Evolutionary conservation across 805 yeast genomes (phyloP).

Genomic region (Schwanniomyces polymorphus): DNA sequence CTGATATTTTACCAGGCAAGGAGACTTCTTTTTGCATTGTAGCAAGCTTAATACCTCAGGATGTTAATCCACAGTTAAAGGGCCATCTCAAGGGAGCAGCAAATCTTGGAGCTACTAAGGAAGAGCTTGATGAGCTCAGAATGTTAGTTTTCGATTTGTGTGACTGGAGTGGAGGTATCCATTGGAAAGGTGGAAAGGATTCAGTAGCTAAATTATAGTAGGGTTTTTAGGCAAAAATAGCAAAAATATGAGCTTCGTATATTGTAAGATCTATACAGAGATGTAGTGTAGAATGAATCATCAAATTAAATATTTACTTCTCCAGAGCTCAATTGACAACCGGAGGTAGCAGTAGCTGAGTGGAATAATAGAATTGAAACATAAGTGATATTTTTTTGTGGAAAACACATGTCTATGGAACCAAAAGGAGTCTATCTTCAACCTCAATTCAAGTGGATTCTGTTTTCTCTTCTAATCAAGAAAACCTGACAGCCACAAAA

Average conservation of each 20-base stretch:
- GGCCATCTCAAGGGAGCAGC: constrained; percentile 89
- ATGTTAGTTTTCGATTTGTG: constrained; percentile 63
- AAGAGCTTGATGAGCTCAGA: constrained; percentile 62
- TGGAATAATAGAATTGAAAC: background rate
- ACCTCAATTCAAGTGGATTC: constrained; percentile 48
- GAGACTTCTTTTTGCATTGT: constrained; percentile 80
- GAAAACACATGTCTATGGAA: background rate
- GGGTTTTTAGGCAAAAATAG: background rate
- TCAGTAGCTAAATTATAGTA: constrained; percentile 52
- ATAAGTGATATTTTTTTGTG: background rate
- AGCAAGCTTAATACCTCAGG: constrained; percentile 84
- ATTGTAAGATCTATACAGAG: background rate
- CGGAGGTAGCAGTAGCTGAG: background rate
- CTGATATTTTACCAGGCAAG: constrained; percentile 57
- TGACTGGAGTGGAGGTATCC: constrained; percentile 66
- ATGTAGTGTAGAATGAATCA: constrained; percentile 1
- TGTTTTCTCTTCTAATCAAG: constrained; percentile 59
- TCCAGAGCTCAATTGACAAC: background rate
- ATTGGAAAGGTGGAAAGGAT: constrained; percentile 51
- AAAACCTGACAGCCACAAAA: constrained; percentile 89
- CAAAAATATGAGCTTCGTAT: background rate
- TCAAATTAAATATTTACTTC: constrained; percentile 1
- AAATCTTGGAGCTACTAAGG: constrained; percentile 70
- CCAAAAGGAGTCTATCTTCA: background rate
- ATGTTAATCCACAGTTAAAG: constrained; percentile 88